Evolutionary conservation across 164 flowering plant genomes (phyloP), one percentile per base, ranked within the genome.

Genomic region (Umbilicus rupestris): DNA sequence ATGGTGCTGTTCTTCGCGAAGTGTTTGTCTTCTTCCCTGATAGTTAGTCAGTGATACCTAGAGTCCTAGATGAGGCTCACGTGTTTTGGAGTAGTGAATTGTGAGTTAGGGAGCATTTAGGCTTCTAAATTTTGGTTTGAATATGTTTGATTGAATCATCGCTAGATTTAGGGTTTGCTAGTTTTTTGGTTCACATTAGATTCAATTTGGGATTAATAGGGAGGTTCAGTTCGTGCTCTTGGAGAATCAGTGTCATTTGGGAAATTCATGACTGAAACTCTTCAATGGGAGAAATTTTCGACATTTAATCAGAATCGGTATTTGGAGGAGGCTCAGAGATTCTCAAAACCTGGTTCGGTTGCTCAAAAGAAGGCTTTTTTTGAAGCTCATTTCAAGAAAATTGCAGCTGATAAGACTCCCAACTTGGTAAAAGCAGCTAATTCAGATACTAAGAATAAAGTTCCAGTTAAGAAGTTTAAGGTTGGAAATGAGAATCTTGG

Each of bases 251-350:
- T 89, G 71, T 87, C 96, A 2, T 88, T 92, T 35, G 98, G 98
- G 45, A 82, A 89, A 70, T 90, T 81, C 66, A 68, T 75, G 82
- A 76, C 91, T 15, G 92, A 92, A 67, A 65, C 87, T 26, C 66
- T 92, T 63, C 84, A 71, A 39, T 92, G 96, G 98, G 96, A 83
- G 68, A 92, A 77, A 74, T 90, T 87, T 87, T 92, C 98, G 29
- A 65, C 85, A 7, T 92, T 90, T 71, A 77, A 85, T 63, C 87
- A 83, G 66, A 90, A 92, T 50, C 84, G 90, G 28, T 77, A 85
- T 78, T 65, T 87, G 69, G 98, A 92, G 77, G 98, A 92, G 72
- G 88, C 78, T 1, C 82, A 87, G 78, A 85, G 76, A 70, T 79
- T 72, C 72, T 77, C 96, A 1, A 87, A 72, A 55, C 93, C 95